Evolutionary conservation across 345 rosid species (phyloP).

Genomic region (Populus ilicifolia): DNA sequence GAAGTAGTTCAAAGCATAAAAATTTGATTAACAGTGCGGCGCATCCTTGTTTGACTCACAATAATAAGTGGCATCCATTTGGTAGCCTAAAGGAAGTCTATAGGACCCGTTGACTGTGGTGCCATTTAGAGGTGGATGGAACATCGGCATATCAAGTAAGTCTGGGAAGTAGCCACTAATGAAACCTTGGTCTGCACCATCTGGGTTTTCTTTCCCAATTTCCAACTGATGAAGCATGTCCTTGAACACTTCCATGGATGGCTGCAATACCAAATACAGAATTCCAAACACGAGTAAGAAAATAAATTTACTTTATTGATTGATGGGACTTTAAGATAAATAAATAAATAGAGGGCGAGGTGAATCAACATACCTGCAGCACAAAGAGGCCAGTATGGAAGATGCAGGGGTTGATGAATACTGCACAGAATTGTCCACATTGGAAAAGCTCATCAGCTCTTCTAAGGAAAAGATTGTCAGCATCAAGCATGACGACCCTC

Average conservation of each 20-base stretch:
- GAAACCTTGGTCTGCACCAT: constrained; percentile 98
- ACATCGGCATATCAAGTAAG: constrained; percentile 75
- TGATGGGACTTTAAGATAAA: background rate
- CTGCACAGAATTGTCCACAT: constrained; percentile 94
- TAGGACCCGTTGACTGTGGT: constrained; percentile 55
- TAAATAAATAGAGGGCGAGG: background rate
- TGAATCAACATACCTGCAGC: constrained; percentile 44
- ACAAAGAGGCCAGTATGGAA: constrained; percentile 98
- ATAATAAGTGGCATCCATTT: constrained; percentile 94
- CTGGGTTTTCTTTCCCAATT: constrained; percentile 57
- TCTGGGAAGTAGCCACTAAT: constrained; percentile 81
- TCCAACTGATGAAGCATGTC: constrained; percentile 76
- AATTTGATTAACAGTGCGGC: background rate
- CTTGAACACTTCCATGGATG: constrained; percentile 63
- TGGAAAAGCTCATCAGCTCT: constrained; percentile 87
- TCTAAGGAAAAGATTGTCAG: constrained; percentile 80
- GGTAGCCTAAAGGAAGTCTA: constrained; percentile 93
- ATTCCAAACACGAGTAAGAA: background rate
- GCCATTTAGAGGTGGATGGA: constrained; percentile 56
- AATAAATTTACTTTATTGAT: background rate
- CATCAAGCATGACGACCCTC: constrained; percentile 87
- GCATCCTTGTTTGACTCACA: constrained; percentile 45
- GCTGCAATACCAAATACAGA: constrained; percentile 36
- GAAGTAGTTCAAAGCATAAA: background rate
- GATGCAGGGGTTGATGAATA: constrained; percentile 91